Evolutionary conservation across 2,329 filamentous ascomycete genomes (phyloP).

Genomic region (Penicillium sp.): DNA sequence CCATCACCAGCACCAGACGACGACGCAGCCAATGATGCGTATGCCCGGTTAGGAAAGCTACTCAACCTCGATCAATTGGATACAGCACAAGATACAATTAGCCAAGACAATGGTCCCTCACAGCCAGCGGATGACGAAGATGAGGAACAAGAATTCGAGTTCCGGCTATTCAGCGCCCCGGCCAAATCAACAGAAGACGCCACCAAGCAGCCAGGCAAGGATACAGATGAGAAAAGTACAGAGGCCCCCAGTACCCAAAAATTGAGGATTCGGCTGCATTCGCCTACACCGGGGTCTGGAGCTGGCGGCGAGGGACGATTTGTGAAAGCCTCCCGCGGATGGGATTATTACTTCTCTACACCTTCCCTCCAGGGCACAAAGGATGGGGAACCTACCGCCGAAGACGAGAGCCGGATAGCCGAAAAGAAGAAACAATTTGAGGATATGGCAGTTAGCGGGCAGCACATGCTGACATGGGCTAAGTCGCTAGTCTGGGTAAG

Average conservation of each 20-base stretch:
- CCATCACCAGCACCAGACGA: conserved; percentile 26
- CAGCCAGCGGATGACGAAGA: conserved; percentile 18
- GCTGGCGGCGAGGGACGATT: conserved; percentile 29
- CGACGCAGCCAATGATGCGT: conserved; percentile 22
- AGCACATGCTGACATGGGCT: conserved; percentile 26
- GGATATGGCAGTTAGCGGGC: conserved; percentile 31
- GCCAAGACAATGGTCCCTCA: conserved; percentile 1
- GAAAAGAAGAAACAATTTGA: conserved; percentile 27
- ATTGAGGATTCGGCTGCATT: conserved; percentile 33
- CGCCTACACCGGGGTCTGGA: conserved; percentile 29
- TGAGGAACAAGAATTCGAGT: conserved; percentile 39
- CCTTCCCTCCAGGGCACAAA: conserved; percentile 22
- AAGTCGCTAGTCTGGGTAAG: conserved; percentile 29
- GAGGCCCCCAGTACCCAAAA: conserved; percentile 26
- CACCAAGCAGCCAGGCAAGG: neutral
- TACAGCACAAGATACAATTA: neutral
- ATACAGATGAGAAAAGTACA: neutral
- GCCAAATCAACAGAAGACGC: conserved; percentile 12
- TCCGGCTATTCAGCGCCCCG: conserved; percentile 34
- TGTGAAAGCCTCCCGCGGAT: conserved; percentile 35
- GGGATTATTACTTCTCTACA: conserved; percentile 36
- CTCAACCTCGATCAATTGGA: conserved; percentile 27
- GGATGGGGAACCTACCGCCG: neutral
- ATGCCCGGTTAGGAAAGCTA: conserved; percentile 27
- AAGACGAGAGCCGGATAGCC: conserved; percentile 10